phyloP scores from a whole-genome alignment of 345 rosid species.

The Eucalyptus lansdowneana region DNA sequence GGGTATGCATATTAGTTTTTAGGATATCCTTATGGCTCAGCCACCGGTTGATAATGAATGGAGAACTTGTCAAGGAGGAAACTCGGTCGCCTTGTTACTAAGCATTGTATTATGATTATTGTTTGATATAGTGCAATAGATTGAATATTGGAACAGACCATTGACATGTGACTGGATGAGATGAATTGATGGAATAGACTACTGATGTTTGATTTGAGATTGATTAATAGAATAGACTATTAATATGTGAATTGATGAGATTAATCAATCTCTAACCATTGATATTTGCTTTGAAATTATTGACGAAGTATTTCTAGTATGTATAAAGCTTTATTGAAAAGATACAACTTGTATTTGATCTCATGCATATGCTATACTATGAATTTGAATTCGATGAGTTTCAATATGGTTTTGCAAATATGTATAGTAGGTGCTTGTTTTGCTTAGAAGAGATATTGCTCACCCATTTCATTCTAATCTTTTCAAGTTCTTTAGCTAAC shows the following conservation, averaged over 20 bases:
- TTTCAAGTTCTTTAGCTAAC: accelerated
- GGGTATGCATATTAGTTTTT: background rate
- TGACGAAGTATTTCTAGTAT: too few relatives aligned
- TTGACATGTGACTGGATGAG: background rate
- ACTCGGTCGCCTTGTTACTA: accelerated
- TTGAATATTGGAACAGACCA: background rate
- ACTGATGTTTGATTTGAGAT: too few relatives aligned
- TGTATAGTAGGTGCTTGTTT: background rate
- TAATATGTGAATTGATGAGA: background rate
- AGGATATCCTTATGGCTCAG: background rate
- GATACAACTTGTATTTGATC: background rate
- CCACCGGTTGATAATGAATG: accelerated
- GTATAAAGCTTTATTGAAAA: background rate
- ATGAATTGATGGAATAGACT: background rate
- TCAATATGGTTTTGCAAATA: background rate
- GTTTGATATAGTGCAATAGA: too few relatives aligned
- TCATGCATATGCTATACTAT: background rate
- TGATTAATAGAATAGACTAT: background rate
- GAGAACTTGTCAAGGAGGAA: background rate
- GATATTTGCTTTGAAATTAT: background rate
- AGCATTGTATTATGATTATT: background rate
- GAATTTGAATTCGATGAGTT: background rate
- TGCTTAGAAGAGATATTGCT: background rate
- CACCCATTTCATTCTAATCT: background rate
- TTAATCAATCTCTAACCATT: background rate